Evolutionary conservation across 129 eudicot genomes (phyloP), one percentile per base, ranked within the genome.

Genomic region (Apium graveolens): DNA sequence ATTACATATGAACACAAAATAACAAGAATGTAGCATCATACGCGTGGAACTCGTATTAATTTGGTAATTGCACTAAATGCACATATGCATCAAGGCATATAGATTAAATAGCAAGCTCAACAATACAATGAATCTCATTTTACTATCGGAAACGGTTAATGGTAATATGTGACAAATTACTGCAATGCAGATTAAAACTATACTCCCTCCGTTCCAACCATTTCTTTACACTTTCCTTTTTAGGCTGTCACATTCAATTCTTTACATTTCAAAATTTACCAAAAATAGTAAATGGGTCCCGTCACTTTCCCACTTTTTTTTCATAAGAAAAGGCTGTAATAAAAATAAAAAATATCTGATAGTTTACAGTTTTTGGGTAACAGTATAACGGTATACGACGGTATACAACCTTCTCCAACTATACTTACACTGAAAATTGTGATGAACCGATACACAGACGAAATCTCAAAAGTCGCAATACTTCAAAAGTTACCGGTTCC

Each of bases 401-500:
- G n/a, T n/a, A 26, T 27, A 53, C 20, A 68, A 68, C 39, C 21
- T 70, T 31, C 57, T 62, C 24, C 57, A 73, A 38, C 31, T 81
- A 74, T 82, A 86, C 98, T 95, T 84, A 90, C 98, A 82, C 92
- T 95, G 86, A 95, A 95, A 83, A 95, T 84, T 75, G 98, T 95
- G 82, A 95, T 95, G 87, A 95, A 95, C 32, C 98, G 97, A 81
- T 95, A 95, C 24, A 95, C 98, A 10, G 98, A 95, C 4, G 98
- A 95, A 80, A 95, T 95, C 90, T 95, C 98, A 75, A 95, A 95
- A 86, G 97, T 95, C 72, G 98, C 98, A 76, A 95, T 95, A 80
- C 98, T 95, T 63, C 97, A 97, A 66, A 95, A 95, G 81, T 95
- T 95, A 13, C 98, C 98, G 16, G 98, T 95, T 76, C 98, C 98